These are phyloP conservation scores for Stagonosporopsis vannaccii DNA, from an alignment of 2,329 filamentous ascomycete genomes.

Conservation along the genomic window DNA sequence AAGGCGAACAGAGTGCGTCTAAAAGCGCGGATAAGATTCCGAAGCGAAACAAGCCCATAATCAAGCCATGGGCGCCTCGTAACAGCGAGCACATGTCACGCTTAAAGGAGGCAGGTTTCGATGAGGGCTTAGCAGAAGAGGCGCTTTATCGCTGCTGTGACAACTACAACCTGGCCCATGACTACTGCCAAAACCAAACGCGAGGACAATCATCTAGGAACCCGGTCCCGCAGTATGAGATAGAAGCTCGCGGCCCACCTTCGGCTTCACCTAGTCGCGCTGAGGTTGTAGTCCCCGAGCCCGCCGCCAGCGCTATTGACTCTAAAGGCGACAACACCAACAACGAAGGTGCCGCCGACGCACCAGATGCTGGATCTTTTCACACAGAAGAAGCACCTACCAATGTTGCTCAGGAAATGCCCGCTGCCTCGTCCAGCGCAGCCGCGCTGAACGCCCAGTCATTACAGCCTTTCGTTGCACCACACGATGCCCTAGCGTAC, in stretches of 20 bases:
- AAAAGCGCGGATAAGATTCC: constrained; percentile 68
- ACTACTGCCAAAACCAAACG: constrained; percentile 76
- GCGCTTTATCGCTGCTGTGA: constrained; percentile 85
- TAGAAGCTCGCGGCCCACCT: constrained; percentile 38
- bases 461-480: constrained; percentile 18
- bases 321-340: constrained; percentile 36
- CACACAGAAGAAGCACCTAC: constrained; percentile 48
- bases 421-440: constrained; percentile 22
- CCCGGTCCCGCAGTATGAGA: constrained; percentile 65
- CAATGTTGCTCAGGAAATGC: constrained; percentile 22
- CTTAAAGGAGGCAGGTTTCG: constrained; percentile 57
- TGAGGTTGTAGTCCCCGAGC: constrained; percentile 44
- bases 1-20: constrained; percentile 73
- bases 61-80: constrained; percentile 61
- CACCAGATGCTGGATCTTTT: constrained; percentile 45
- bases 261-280: constrained; percentile 43
- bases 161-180: constrained; percentile 63
- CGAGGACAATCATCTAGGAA: constrained; percentile 67
- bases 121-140: constrained; percentile 73
- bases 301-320: constrained; percentile 36
- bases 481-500: constrained; percentile 42
- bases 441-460: constrained; percentile 29
- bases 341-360: constrained; percentile 37
- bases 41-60: constrained; percentile 53
- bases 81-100: constrained; percentile 54